Conservation (phyloP, 2,329 filamentous ascomycete genomes). For the Diatrype stigma region DNA sequence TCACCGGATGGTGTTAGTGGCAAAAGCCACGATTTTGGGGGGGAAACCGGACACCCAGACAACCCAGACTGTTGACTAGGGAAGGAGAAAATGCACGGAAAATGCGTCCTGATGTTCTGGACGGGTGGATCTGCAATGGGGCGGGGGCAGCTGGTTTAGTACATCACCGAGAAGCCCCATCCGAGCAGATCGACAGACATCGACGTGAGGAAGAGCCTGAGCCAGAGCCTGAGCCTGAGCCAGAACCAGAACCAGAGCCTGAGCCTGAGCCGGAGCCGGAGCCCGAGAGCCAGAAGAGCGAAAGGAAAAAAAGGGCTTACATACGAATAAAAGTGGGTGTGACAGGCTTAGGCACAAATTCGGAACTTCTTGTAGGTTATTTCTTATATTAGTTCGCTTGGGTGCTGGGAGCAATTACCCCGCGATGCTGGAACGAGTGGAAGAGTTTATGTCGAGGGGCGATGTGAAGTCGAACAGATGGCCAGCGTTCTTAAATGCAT, state of each 20-base stretch:
- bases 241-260: no score
- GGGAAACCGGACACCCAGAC: slow-evolving; percentile 15
- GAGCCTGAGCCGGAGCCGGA: no score
- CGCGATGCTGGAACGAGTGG: neutral
- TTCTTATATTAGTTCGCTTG: neutral
- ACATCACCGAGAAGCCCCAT: neutral
- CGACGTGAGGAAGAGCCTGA: neutral
- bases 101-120: neutral
- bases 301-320: neutral
- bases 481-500: neutral
- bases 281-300: no score
- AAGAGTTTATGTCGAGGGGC: neutral
- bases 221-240: no score
- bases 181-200: neutral
- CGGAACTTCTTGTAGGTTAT: neutral
- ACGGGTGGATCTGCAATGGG: neutral
- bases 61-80: slow-evolving; percentile 23
- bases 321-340: neutral
- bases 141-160: neutral
- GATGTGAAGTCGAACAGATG: neutral
- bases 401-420: neutral
- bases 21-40: slow-evolving; percentile 23
- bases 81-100: slow-evolving; percentile 2
- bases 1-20: slow-evolving; percentile 28
- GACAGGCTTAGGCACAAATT: neutral